These are phyloP conservation scores for Calonectria pauciramosa DNA, from an alignment of 2,329 filamentous ascomycete species.

Conservation along the genomic window DNA sequence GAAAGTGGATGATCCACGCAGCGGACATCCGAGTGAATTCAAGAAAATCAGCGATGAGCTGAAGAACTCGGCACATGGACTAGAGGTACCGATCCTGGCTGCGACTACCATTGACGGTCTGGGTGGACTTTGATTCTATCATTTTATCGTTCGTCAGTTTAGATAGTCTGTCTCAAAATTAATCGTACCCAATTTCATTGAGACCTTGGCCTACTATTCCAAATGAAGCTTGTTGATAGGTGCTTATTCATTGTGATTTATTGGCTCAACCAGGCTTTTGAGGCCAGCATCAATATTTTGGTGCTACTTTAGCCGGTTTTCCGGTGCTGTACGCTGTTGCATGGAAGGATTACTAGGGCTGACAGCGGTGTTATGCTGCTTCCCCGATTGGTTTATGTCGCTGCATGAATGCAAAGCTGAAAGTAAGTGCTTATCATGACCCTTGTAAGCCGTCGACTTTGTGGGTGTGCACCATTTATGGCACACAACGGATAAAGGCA, in stretches of 20 bases:
- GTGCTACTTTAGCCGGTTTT: not conserved
- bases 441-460: too few relatives aligned
- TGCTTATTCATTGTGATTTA: not conserved
- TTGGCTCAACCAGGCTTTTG: not conserved
- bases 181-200: not conserved
- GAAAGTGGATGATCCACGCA: not conserved
- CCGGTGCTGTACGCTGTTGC: not conserved
- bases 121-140: not conserved
- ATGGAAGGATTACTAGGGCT: not conserved
- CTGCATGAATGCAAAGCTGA: not conserved
- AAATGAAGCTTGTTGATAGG: not conserved
- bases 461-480: too few relatives aligned
- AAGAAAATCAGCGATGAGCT: not conserved
- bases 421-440: too few relatives aligned
- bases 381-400: not conserved
- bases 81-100: not conserved
- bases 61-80: not conserved
- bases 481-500: too few relatives aligned
- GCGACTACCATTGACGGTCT: not conserved
- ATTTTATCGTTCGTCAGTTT: not conserved
- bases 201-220: not conserved
- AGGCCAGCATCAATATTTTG: not conserved
- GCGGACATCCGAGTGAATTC: not conserved
- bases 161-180: not conserved
- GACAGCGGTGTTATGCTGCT: not conserved